Base-by-base conservation (phyloP, 108 stramenopile genomes). In the Skeletonema menzelii region DNA sequence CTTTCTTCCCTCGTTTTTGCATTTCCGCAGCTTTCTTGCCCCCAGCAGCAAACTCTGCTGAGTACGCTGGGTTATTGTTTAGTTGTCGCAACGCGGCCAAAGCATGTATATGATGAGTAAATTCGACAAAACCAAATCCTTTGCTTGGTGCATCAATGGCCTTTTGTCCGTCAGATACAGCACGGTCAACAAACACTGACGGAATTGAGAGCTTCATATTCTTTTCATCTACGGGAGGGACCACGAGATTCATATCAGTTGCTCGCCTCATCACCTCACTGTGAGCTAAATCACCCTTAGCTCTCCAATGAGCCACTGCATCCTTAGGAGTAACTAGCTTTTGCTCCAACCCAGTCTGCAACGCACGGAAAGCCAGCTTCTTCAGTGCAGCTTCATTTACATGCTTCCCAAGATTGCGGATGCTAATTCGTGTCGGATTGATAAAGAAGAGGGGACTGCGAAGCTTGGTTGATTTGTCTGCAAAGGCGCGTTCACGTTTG, bases 51-150 rank as follows among this genome's bases (percentile, higher is more conserved):
- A 82, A 92, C 44, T 91, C 86, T 42, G 65, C 68, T 28, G 89
- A 84, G 71, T 93, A 98, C 2, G 72, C 66, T 0, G 97, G 88
- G 79, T 99, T 99, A 84, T 99, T 97, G 83, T 99, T 99, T 65
- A 99, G 71, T 59, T 92, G 88, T 11, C 99, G 90, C 47, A 99
- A 81, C 46, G 94, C 96, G 3, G 97, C 97, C 61, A 99, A 78
- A 6, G 99, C 98, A 85, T 96, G 95, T 13, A 84, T 85, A 85
- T 99, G 99, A 73, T 97, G 86, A 8, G 85, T 82, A 70, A 99
- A 99, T 76, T 99, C 97, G 27, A 93, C 97, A 86, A 99, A 99
- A n/a, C 87, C 99, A 82, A 97, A 99, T 19, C 99, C 99, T 63
- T 94, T 89, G 57, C 94, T 95, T 4, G 85, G 83, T 30, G 83